Evolutionary conservation across 768 basidiomycete species (phyloP).

Genomic region (Kwoniella sp.): DNA sequence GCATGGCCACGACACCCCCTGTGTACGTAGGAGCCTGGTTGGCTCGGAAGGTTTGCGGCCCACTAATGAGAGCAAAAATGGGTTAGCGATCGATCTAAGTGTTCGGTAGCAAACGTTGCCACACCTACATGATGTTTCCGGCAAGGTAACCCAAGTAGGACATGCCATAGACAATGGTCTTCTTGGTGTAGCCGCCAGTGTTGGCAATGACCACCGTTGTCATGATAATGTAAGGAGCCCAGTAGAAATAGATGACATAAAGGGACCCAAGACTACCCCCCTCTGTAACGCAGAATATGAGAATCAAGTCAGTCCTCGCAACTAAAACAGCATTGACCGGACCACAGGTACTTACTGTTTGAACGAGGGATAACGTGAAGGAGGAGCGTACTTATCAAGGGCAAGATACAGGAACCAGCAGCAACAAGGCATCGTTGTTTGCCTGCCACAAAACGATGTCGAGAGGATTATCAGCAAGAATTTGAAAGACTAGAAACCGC

Average conservation of each 20-base stretch:
- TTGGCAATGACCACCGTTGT: constrained; percentile 30
- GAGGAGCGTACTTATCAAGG: constrained; percentile 36
- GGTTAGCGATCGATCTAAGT: no score
- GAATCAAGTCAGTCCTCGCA: no score
- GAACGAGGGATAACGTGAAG: constrained; percentile 21
- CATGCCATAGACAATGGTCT: constrained; percentile 31
- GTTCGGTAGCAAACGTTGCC: no score
- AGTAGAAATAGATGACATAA: constrained; percentile 30
- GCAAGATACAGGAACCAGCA: constrained; percentile 29
- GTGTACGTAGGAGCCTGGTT: constrained; percentile 34
- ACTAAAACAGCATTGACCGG: no score
- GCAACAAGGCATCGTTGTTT: constrained; percentile 21
- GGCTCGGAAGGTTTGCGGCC: constrained; percentile 26
- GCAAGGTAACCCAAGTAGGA: constrained; percentile 37
- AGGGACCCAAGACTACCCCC: constrained; percentile 4
- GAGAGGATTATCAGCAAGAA: no score
- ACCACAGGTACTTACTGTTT: constrained; percentile 6
- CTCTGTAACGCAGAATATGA: no score
- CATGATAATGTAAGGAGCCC: constrained; percentile 39
- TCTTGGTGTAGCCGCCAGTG: constrained; percentile 44
- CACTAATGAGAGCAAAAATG: neutral
- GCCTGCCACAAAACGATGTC: neutral
- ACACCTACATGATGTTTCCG: constrained; percentile 23
- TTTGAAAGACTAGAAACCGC: no score
- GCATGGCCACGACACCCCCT: constrained; percentile 32